Conservation (phyloP, 306 rosid genomes). For the Crotalaria pallida region DNA sequence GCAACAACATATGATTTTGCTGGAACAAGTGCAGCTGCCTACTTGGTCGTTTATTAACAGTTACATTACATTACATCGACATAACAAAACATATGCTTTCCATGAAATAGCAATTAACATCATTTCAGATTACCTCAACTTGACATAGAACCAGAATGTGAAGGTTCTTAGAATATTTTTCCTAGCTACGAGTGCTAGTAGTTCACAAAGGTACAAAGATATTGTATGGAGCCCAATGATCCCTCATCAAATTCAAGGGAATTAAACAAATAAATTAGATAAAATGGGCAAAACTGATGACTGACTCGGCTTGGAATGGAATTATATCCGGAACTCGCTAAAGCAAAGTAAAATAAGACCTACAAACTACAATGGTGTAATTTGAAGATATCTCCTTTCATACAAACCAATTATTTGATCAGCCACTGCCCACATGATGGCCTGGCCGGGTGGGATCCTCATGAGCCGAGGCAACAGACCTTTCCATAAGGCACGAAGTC, state of each 20-base stretch:
- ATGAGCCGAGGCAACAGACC: slow-evolving; percentile 91
- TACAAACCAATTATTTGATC: slow-evolving; percentile 86
- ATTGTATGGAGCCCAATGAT: background rate
- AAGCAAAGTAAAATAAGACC: slow-evolving; percentile 13
- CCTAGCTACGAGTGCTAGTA: background rate
- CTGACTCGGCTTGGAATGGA: background rate
- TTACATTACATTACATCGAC: no score
- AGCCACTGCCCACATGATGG: slow-evolving; percentile 94
- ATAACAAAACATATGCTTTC: background rate
- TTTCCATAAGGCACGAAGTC: slow-evolving; percentile 78
- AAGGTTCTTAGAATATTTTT: background rate
- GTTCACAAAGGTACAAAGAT: background rate
- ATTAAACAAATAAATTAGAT: background rate
- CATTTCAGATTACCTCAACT: slow-evolving; percentile 1
- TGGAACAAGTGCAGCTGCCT: background rate
- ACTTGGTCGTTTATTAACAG: background rate
- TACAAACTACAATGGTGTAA: slow-evolving; percentile 32
- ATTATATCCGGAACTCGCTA: slow-evolving; percentile 2
- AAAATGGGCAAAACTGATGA: background rate
- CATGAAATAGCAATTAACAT: background rate
- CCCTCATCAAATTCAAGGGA: background rate
- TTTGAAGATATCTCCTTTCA: slow-evolving; percentile 55
- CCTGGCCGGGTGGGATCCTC: slow-evolving; percentile 99
- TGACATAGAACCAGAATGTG: background rate
- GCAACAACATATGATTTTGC: no score